Evolutionary conservation across 108 stramenopile genomes (phyloP).

Genomic region (Asterionellopsis glacialis): DNA sequence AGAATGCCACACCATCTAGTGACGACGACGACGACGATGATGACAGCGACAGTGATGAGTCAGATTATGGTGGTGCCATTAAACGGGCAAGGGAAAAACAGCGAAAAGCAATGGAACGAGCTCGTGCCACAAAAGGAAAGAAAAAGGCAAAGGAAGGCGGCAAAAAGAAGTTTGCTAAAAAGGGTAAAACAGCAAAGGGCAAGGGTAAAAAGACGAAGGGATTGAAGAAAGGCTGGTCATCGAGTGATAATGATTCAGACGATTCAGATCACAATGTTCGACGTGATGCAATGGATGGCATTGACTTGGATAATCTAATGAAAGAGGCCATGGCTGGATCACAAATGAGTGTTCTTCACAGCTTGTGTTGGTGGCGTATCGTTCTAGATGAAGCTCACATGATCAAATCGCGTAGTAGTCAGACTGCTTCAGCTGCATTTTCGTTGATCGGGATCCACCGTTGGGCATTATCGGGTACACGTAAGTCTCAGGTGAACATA

Average conservation of each 20-base stretch:
- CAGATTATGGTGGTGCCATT: slow-evolving; percentile 35
- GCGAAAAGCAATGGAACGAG: slow-evolving; percentile 29
- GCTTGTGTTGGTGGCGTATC: slow-evolving; percentile 90
- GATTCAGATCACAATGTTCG: slow-evolving; percentile 19
- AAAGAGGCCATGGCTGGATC: slow-evolving; percentile 80
- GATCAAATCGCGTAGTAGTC: slow-evolving; percentile 87
- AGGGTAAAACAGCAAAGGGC: slow-evolving; percentile 19
- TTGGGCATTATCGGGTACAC: slow-evolving; percentile 96
- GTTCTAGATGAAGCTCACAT: slow-evolving; percentile 93
- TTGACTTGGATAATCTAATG: slow-evolving; percentile 33
- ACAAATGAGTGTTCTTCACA: slow-evolving; percentile 71
- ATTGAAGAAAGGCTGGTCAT: slow-evolving; percentile 9
- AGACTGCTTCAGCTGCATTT: slow-evolving; percentile 95
- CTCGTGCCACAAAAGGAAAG: slow-evolving; percentile 15
- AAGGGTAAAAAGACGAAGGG: slow-evolving; percentile 15
- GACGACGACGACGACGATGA: slow-evolving; percentile 3
- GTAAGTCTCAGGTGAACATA: no score
- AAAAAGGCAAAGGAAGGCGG: slow-evolving; percentile 12
- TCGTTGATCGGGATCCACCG: slow-evolving; percentile 84
- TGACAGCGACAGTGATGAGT: slow-evolving; percentile 11
- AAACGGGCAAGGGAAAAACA: slow-evolving; percentile 47
- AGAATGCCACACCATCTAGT: slow-evolving; percentile 2
- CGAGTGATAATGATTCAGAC: slow-evolving; percentile 32
- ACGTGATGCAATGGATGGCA: slow-evolving; percentile 27
- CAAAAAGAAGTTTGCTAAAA: slow-evolving; percentile 30